phyloP scores from a whole-genome alignment of 1,284 basidiomycete species.

The Leccinum griseonigrum region DNA sequence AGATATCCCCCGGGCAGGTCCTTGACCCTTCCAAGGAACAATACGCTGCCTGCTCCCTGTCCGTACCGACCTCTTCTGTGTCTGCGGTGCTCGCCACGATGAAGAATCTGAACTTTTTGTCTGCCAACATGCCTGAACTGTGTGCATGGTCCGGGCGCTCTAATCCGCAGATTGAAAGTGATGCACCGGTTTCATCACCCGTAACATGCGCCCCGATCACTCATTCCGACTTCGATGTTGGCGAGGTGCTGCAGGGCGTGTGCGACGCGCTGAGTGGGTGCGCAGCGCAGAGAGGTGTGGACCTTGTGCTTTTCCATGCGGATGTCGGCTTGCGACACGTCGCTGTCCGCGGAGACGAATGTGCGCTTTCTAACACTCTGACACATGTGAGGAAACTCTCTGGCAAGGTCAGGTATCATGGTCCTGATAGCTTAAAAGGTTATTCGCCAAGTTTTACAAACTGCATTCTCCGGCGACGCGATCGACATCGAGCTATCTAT shows the following conservation, averaged over 20 bases:
- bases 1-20: constrained; percentile 85
- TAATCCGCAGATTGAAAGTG: constrained; percentile 16
- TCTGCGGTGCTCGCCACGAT: constrained; percentile 86
- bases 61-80: constrained; percentile 81
- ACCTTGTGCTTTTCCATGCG: constrained; percentile 85
- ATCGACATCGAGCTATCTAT: constrained; percentile 86
- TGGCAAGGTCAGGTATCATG: constrained; percentile 2
- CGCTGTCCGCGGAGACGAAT: constrained; percentile 81
- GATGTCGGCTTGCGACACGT: constrained; percentile 84
- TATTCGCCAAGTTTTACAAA: constrained; percentile 77
- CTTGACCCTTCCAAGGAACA: constrained; percentile 90
- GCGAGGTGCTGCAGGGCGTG: constrained; percentile 69
- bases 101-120: constrained; percentile 89
- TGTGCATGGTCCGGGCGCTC: constrained; percentile 16
- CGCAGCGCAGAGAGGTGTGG: constrained; percentile 80
- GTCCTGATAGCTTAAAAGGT: constrained; percentile 51
- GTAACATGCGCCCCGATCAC: constrained; percentile 16
- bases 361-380: constrained; percentile 75
- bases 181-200: constrained; percentile 20
- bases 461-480: constrained; percentile 71
- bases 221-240: constrained; percentile 59
- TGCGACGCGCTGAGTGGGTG: constrained; percentile 84
- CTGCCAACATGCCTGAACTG: constrained; percentile 69
- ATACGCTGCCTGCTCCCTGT: constrained; percentile 81
- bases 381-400: constrained; percentile 66